Conservation (phyloP, 805 yeast genomes). For the Myxozyma mucilagina region DNA sequence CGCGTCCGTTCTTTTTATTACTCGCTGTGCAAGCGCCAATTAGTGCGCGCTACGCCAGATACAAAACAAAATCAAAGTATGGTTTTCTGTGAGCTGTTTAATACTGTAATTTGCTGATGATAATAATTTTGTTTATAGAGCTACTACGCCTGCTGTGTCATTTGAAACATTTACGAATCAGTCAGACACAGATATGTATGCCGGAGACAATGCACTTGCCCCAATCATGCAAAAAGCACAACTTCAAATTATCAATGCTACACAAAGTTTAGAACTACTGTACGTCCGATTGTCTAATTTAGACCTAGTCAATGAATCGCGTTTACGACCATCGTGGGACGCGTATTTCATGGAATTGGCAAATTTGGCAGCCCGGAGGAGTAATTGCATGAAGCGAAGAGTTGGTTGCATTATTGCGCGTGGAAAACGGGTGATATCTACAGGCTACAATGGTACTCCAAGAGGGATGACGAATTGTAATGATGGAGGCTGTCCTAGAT, state of each 20-base stretch:
- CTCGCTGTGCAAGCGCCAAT: constrained; percentile 75
- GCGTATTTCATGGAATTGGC: constrained; percentile 93
- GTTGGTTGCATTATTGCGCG: constrained; percentile 95
- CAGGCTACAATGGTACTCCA: constrained; percentile 98
- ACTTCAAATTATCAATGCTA: constrained; percentile 58
- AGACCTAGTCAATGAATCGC: constrained; percentile 51
- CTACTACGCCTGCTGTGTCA: not conserved
- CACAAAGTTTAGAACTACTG: constrained; percentile 43
- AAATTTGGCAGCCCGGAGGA: constrained; percentile 84
- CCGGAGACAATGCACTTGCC: constrained; percentile 40
- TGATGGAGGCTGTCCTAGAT: constrained; percentile 92
- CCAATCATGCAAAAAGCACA: constrained; percentile 52
- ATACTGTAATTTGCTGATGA: not conserved
- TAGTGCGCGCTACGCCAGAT: constrained; percentile 44
- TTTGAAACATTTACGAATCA: constrained; percentile 44
- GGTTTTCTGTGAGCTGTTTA: not conserved
- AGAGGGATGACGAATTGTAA: constrained; percentile 83
- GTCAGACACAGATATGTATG: constrained; percentile 41
- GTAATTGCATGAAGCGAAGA: constrained; percentile 95
- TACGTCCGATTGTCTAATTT: constrained; percentile 45
- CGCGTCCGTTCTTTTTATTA: constrained; percentile 83
- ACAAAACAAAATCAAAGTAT: constrained; percentile 4
- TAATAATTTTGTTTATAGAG: not conserved
- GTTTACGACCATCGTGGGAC: constrained; percentile 94
- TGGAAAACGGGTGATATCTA: constrained; percentile 82